A percentile compares a stretch with the other conserved stretches of the same genome.
phyloP scores from a whole-genome alignment of 345 rosid species.

The Eucalyptus regnans region DNA sequence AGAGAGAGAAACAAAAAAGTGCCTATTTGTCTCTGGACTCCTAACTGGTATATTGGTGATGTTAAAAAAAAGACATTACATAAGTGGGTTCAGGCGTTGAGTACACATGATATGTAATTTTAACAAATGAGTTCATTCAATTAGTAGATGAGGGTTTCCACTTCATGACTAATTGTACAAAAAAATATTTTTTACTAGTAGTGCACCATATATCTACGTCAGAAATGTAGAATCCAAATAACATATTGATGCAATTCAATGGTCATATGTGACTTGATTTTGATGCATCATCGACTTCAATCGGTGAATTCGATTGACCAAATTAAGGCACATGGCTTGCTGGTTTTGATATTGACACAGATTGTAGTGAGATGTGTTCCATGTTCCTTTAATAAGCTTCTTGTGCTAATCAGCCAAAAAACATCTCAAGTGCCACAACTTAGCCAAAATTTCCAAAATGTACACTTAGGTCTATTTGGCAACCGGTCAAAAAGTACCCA shows the following conservation, averaged over 20 bases:
- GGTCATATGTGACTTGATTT: neutral
- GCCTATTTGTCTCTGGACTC: neutral
- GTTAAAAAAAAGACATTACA: neutral
- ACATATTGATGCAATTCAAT: neutral
- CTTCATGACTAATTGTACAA: neutral
- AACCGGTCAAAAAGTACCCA: rapidly evolving
- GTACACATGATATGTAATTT: neutral
- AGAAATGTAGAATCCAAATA: neutral
- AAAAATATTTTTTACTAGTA: neutral
- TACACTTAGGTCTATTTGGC: too few relatives aligned
- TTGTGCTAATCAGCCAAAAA: rapidly evolving
- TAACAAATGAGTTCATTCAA: neutral
- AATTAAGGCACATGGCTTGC: neutral
- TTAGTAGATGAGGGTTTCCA: neutral
- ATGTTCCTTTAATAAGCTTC: neutral
- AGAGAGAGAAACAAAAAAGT: neutral
- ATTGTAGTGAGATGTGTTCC: neutral
- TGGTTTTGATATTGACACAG: neutral
- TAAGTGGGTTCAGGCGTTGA: neutral
- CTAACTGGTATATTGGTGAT: neutral
- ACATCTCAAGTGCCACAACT: too few relatives aligned
- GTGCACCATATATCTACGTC: neutral
- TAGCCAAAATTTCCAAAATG: too few relatives aligned
- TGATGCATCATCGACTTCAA: neutral
- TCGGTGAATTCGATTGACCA: neutral